A percentile compares a stretch with the other conserved stretches of the same genome.
phyloP scores from a whole-genome alignment of 202 grass and related monocot genomes.

The Panicum hallii region DNA sequence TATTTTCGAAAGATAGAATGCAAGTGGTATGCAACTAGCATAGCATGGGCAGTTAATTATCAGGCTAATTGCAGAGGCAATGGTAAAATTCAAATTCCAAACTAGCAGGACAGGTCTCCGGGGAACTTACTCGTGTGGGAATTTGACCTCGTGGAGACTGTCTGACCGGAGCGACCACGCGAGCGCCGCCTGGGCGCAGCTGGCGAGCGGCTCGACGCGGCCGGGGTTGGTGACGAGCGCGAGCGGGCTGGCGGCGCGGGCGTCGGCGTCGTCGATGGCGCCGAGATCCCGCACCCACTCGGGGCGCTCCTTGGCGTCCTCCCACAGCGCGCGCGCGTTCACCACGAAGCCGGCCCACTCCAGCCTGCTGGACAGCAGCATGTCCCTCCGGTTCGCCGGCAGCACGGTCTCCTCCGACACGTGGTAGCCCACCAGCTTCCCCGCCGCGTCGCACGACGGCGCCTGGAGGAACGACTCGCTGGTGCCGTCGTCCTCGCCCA shows the following conservation, averaged over 20 bases:
- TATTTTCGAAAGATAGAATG: neutral
- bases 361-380: constrained; percentile 65
- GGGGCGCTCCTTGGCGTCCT: constrained; percentile 45
- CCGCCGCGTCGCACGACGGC: constrained; percentile 72
- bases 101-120: neutral
- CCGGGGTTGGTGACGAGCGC: constrained; percentile 64
- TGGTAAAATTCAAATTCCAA: constrained; percentile 16
- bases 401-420: constrained; percentile 60
- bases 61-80: neutral
- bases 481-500: constrained; percentile 67
- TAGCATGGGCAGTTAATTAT: neutral
- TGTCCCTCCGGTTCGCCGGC: constrained; percentile 54
- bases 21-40: neutral
- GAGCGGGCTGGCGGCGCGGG: constrained; percentile 56
- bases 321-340: constrained; percentile 67
- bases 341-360: constrained; percentile 91
- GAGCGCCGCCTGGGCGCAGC: constrained; percentile 69
- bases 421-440: constrained; percentile 69
- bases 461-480: constrained; percentile 72
- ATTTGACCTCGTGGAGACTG: constrained; percentile 63
- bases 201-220: constrained; percentile 73
- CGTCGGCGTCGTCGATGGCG: constrained; percentile 49
- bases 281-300: constrained; percentile 79
- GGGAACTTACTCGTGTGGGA: constrained; percentile 74
- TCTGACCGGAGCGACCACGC: constrained; percentile 91